Base-by-base conservation (phyloP, 257 asterid genomes). In the Solanum pinnatisectum region DNA sequence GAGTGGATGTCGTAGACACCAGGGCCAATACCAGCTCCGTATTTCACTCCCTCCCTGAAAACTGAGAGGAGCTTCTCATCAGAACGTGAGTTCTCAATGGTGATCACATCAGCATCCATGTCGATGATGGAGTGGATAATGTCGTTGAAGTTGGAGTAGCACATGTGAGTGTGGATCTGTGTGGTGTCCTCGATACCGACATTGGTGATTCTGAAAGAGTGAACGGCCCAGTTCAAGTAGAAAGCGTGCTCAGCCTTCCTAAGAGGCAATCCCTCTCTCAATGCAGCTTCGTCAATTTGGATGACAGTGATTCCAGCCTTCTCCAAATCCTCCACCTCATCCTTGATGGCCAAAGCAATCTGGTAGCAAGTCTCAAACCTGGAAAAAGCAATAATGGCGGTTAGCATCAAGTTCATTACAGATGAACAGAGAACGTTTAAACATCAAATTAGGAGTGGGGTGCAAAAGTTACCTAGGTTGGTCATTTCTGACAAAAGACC, bases 101-200 rank as follows among this genome's bases (percentile, higher is more conserved):
- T 97, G 94, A 97, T 97, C 86, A 97, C 99, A 85, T 96, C 98
- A 10, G 99, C 98, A 40, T 96, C 99, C 98, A 96, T 96, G 96
- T 96, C 89, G 73, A 96, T 95, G 92, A 96, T 96, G 33, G 99
- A 96, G 89, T 95, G 98, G 91, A 96, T 96, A 90, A 96, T 96
- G 89, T 95, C 99, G 56, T 96, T 96, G 97, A 96, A 96, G 98
- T 95, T 96, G 89, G 99, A 95, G 95, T 97, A 97, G 95, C 99
- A 95, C 99, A 97, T 97, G 96, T 97, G 99, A 86, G 99, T 97
- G 94, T 97, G 99, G 92, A 97, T 95, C 99, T 95, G 99, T 85
- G 99, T 96, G 20, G 98, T 95, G 92, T 95, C 98, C 89, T 87
- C 89, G 83, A 97, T 96, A 35, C 99, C 98, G 3, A 87, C 90